A percentile compares a stretch with the other conserved stretches of the same genome.
phyloP scores from a whole-genome alignment of 768 basidiomycete species.

The Auriscalpium orientale region DNA sequence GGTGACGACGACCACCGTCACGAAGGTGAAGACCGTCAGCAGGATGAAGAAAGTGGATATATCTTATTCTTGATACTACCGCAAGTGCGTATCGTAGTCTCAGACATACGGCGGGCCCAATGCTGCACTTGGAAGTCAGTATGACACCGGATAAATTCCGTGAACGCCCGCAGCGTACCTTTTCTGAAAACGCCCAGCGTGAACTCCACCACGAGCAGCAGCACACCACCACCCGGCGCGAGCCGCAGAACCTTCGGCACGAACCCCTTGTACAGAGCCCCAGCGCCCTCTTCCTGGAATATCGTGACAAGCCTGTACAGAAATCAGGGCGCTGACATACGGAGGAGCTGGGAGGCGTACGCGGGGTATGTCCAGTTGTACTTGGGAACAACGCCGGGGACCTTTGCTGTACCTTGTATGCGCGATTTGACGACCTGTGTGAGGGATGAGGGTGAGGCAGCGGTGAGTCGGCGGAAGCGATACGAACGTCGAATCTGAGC shows the following conservation, averaged over 20 bases:
- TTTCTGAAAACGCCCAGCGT: slow-evolving; percentile 70
- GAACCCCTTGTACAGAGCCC: slow-evolving; percentile 90
- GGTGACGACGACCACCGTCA: background rate
- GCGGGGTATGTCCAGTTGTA: slow-evolving; percentile 98
- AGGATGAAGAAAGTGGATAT: background rate
- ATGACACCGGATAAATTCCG: background rate
- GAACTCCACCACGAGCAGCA: slow-evolving; percentile 91
- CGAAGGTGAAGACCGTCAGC: background rate
- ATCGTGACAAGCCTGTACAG: slow-evolving; percentile 54
- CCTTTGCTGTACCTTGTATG: slow-evolving; percentile 68
- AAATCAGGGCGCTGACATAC: background rate
- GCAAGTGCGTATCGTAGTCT: too few relatives aligned
- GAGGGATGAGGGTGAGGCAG: background rate
- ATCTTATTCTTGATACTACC: too few relatives aligned
- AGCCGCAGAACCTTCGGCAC: slow-evolving; percentile 90
- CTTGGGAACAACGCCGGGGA: slow-evolving; percentile 72
- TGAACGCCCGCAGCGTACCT: slow-evolving; percentile 32
- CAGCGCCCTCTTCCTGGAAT: slow-evolving; percentile 78
- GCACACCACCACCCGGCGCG: slow-evolving; percentile 91
- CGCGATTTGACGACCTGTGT: slow-evolving; percentile 89
- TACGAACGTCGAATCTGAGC: slow-evolving; percentile 38
- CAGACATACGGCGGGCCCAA: slow-evolving; percentile 1
- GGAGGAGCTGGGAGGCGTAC: slow-evolving; percentile 16
- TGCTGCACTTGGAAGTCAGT: background rate
- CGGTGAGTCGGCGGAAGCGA: background rate